phyloP scores from a whole-genome alignment of 495 filamentous ascomycete species.

The Aspergillus indologenus region DNA sequence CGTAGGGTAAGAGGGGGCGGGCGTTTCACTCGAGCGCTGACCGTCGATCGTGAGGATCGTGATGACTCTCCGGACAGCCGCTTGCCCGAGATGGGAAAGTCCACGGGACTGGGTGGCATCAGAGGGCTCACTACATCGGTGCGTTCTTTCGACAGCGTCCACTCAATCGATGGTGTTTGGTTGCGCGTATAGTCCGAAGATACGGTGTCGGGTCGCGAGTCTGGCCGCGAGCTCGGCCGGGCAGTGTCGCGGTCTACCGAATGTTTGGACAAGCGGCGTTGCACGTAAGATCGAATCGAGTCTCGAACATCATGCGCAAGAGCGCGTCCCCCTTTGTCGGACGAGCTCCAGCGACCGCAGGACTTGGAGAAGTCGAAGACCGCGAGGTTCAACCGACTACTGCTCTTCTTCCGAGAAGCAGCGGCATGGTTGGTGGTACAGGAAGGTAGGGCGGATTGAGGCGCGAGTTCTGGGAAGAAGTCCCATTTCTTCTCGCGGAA shows the following conservation, averaged over 20 bases:
- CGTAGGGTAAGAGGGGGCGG: conserved; percentile 6
- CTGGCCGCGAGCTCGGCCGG: conserved; percentile 21
- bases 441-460: conserved; percentile 26
- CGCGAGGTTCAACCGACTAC: conserved; percentile 25
- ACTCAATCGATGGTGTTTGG: conserved; percentile 2
- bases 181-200: conserved; percentile 11
- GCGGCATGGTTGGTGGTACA: conserved; percentile 15
- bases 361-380: conserved; percentile 24
- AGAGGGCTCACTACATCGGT: conserved; percentile 15
- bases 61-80: conserved; percentile 26
- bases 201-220: conserved; percentile 21
- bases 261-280: conserved; percentile 30
- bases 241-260: conserved; percentile 22
- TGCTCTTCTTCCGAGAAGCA: conserved; percentile 26
- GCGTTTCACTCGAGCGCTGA: conserved; percentile 12
- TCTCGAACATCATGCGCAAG: conserved; percentile 33
- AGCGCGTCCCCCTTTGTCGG: conserved; percentile 22
- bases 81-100: conserved; percentile 15
- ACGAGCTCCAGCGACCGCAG: conserved; percentile 24
- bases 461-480: conserved; percentile 46
- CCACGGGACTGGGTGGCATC: conserved; percentile 16
- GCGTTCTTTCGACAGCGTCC: conserved; percentile 13
- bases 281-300: conserved; percentile 40
- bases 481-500: conserved; percentile 51
- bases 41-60: conserved; percentile 18